These are phyloP conservation scores for Metschnikowia proteae DNA, from an alignment of 805 yeast species.

Conservation along the genomic window DNA sequence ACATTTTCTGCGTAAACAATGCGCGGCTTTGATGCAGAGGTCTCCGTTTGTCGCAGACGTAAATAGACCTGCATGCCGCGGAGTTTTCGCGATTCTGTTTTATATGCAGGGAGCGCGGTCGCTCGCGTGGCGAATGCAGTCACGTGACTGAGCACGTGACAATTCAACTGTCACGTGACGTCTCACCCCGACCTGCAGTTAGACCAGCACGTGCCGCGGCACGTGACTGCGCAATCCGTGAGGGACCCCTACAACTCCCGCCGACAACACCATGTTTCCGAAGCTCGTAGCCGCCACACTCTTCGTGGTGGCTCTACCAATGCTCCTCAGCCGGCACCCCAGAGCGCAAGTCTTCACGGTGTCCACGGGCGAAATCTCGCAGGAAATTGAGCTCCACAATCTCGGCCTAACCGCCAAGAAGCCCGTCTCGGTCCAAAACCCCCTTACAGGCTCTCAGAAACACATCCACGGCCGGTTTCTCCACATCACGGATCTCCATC, in stretches of 20 bases:
- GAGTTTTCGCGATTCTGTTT: too few species aligned
- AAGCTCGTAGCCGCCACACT: constrained; percentile 1
- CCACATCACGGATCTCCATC: constrained; percentile 86
- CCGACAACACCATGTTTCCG: not conserved
- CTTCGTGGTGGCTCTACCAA: not conserved
- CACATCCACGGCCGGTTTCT: constrained; percentile 69
- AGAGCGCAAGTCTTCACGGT: not conserved
- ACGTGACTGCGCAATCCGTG: not conserved
- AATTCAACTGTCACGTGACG: not conserved
- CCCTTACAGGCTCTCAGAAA: constrained; percentile 21
- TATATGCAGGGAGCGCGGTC: too few species aligned
- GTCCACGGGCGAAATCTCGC: not conserved
- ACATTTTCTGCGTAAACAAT: too few species aligned
- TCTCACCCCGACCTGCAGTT: too few species aligned
- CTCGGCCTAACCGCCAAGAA: constrained; percentile 36
- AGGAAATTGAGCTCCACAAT: not conserved
- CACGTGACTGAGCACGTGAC: not conserved
- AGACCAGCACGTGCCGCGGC: not conserved
- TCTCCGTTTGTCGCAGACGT: too few species aligned
- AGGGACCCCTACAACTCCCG: too few species aligned
- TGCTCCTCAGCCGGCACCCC: not conserved
- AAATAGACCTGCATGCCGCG: too few species aligned
- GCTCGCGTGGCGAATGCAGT: too few species aligned
- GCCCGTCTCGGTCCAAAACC: constrained; percentile 23
- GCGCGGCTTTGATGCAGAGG: too few species aligned